A percentile compares a stretch with the other conserved stretches of the same genome.
phyloP scores from a whole-genome alignment of 1,284 basidiomycete genomes.

The Cutaneotrichosporon cutaneum region DNA sequence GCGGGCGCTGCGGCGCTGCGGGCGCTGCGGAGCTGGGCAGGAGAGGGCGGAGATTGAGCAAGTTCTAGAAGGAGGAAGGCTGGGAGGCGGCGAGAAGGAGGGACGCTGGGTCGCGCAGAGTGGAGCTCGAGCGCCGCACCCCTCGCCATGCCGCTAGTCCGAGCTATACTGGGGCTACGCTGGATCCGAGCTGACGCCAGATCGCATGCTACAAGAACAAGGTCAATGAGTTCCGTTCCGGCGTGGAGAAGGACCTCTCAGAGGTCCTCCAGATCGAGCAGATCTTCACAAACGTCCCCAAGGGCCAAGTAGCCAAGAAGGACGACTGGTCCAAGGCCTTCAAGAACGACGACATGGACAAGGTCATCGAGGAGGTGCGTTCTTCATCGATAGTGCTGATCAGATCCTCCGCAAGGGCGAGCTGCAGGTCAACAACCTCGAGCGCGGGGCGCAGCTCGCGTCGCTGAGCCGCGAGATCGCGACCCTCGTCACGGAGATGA shows the following conservation, averaged over 20 bases:
- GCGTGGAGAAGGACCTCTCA: conserved; percentile 91
- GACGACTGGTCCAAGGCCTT: conserved; percentile 92
- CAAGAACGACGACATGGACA: conserved; percentile 68
- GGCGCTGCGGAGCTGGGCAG: no score
- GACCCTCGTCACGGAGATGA: conserved; percentile 89
- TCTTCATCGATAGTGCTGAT: background rate
- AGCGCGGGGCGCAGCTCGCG: conserved; percentile 83
- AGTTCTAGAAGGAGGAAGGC: no score
- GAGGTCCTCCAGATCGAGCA: conserved; percentile 97
- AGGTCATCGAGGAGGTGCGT: conserved; percentile 78
- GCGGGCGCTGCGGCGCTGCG: no score
- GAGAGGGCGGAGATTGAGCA: no score
- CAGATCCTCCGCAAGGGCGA: conserved; percentile 95
- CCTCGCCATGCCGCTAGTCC: no score
- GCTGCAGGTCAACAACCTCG: conserved; percentile 95
- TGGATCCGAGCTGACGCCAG: conserved; percentile 54
- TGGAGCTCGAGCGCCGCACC: no score
- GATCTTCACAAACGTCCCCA: conserved; percentile 94
- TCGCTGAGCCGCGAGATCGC: conserved; percentile 88
- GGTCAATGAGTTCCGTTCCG: conserved; percentile 91
- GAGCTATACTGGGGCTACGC: no score
- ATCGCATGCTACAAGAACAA: conserved; percentile 99
- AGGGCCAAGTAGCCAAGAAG: conserved; percentile 86
- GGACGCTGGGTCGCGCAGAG: no score
- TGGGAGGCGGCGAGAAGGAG: no score